Percentiles rank a stretch among this genome's conserved stretches.
Conservation (phyloP, 2,329 filamentous ascomycete genomes). For the Stemphylium lycopersici region DNA sequence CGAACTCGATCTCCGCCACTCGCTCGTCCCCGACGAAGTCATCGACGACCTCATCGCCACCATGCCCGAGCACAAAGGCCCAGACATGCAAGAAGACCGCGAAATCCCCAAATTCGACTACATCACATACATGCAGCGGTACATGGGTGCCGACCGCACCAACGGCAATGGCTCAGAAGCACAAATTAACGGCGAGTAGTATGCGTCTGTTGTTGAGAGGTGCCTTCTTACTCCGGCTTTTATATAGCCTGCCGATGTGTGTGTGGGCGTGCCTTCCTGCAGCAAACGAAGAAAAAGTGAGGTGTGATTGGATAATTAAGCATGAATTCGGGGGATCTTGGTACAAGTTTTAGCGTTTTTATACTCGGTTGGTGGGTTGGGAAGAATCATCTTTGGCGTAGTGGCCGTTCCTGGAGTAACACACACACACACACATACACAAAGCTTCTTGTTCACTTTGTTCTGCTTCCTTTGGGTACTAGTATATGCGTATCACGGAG, state of each 20-base stretch:
- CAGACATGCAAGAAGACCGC: constrained; percentile 84
- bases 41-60: constrained; percentile 89
- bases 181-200: constrained; percentile 32
- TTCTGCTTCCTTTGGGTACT: no score
- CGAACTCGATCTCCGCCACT: constrained; percentile 94
- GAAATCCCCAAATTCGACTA: constrained; percentile 92
- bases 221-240: constrained; percentile 25
- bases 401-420: constrained; percentile 7
- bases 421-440: no score
- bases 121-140: constrained; percentile 92
- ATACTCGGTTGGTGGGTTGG: background rate
- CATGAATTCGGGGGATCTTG: background rate
- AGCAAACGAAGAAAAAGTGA: no score
- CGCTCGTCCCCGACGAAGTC: constrained; percentile 93
- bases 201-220: constrained; percentile 13
- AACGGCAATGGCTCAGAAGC: constrained; percentile 33
- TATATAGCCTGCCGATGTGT: no score
- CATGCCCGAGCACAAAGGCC: constrained; percentile 83
- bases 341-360: background rate
- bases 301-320: constrained; percentile 3
- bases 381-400: constrained; percentile 7
- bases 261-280: no score
- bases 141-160: constrained; percentile 44
- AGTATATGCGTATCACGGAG: no score
- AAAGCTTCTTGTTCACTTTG: no score